Base-by-base conservation (phyloP, 2,329 filamentous ascomycete genomes). In the Meredithiella fracta region DNA sequence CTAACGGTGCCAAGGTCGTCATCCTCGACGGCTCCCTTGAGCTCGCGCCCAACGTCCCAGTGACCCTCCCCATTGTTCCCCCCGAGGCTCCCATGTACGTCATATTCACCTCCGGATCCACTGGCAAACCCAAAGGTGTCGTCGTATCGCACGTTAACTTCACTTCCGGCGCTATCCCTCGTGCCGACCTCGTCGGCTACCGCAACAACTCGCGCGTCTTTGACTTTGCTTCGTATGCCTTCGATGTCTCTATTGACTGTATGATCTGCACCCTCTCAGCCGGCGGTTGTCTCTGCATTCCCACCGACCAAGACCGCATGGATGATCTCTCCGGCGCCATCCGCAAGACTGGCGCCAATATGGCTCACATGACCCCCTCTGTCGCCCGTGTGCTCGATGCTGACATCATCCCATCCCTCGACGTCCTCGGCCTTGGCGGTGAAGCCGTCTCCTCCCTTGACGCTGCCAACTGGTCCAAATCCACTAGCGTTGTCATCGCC, bases 101-200 rank as follows among this genome's bases (percentile, higher is more conserved):
- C 61, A 80, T 82, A 62, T 83, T 82, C 63, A 83, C 79, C 9
- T 82, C 79, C 0, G 79, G 79, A 14, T 82, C 77, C 58, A 83
- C 80, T 0, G 79, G 80, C 5, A 74, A 73, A 58, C 80, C 79
- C 1, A 83, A 83, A 67, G 80, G 79, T 22, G 78, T 82, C 3
- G 70, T 81, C 49, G 68, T 75, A 57, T 69, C 70, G 1, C 73
- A 76, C 58, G 66, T 64, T 34, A 73, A 72, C 55, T 74, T 71
- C 58, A 70, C 70, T 29, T 73, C 71, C 50, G 71, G 72, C 31
- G 70, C 71, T 4, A 59, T 71, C 15, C 71, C 71, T 1, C 67
- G 72, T 38, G 69, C 67, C 1, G 63, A 69, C 2, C 67, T 67
- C 3, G 68, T 75, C 23, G 68, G 70, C 20, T 73, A 74, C 61